These are phyloP conservation scores for Penicillium chermesinum DNA, from an alignment of 495 filamentous ascomycete genomes.

Conservation along the genomic window DNA sequence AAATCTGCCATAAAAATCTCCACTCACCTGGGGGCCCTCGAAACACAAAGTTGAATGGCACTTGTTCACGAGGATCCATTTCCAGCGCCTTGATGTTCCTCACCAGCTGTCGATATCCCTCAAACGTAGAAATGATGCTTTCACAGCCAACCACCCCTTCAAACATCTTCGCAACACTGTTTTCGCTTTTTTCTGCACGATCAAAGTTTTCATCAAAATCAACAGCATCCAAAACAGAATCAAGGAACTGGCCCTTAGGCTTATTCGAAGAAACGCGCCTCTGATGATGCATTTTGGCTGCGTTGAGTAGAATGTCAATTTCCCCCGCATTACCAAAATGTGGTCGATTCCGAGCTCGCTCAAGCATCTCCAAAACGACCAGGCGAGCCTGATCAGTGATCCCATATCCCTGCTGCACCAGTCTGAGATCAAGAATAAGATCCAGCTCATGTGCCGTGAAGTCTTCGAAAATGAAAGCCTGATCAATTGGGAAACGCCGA, in stretches of 20 bases:
- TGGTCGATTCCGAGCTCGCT: constrained; percentile 37
- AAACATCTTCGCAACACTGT: constrained; percentile 56
- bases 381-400: constrained; percentile 36
- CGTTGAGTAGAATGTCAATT: constrained; percentile 59
- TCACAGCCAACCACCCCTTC: constrained; percentile 64
- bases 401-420: constrained; percentile 41
- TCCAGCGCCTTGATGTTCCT: constrained; percentile 42
- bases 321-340: constrained; percentile 56
- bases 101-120: constrained; percentile 55
- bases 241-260: constrained; percentile 20
- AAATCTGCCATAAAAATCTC: not conserved
- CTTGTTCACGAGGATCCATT: constrained; percentile 52
- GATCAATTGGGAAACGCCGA: constrained; percentile 61
- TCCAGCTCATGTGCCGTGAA: constrained; percentile 56
- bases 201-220: constrained; percentile 70
- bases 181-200: constrained; percentile 43
- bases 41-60: constrained; percentile 62
- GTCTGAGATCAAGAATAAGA: constrained; percentile 50
- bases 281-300: constrained; percentile 56
- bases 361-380: constrained; percentile 39
- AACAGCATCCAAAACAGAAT: constrained; percentile 45
- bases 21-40: constrained; percentile 54
- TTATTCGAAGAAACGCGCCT: constrained; percentile 31
- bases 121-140: constrained; percentile 50
- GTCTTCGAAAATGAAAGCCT: constrained; percentile 67